Evolutionary conservation across 2,329 filamentous ascomycete species (phyloP), one percentile per base, ranked within the genome.

Genomic region (Xylaria polymorpha): DNA sequence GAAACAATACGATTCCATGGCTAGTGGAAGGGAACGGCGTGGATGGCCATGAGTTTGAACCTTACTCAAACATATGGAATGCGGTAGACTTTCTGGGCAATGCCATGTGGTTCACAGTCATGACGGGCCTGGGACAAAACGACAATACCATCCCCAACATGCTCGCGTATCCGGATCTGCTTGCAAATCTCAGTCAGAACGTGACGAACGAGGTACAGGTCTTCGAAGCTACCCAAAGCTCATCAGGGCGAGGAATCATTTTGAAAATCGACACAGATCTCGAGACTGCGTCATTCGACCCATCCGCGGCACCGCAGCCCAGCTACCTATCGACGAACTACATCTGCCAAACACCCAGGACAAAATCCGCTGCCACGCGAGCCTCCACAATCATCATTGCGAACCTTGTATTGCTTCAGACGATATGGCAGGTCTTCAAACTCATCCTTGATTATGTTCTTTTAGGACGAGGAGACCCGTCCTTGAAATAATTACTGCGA

Each of bases 101-200:
- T 55, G 66, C 71, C 22, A 71, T 69, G 63, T 72, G 61, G 63
- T 71, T 71, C 55, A 65, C 66, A 9, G 58, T 61, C 32, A 62
- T 72, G 69, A 69, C 71, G 10, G 71, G 71, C 14, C 66, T 72
- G 12, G 71, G 71, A 6, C 62, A 61, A 14, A 71, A 71, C 53
- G 15, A 66, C 32, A 57, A 32, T 2, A 41, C 25, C 6, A 37
- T 69, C 32, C 71, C 71, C 10, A 72, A 72, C 25, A 69, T 72
- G 69, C 66, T 72, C 25, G 65, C 69, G 3, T 29, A 73, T 15
- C 64, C 69, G 1, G 57, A 67, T 1, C 66, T 74, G 3, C 64
- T 75, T 1, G 67, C 37, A 18, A 71, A 64, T 22, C 67, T 74
- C 14, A 74, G 32, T 25, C 25, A 48, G 1, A 72, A 74, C 51